Evolutionary conservation across 176 grass and related monocot genomes (phyloP).

Genomic region (Pontederia crassipes): DNA sequence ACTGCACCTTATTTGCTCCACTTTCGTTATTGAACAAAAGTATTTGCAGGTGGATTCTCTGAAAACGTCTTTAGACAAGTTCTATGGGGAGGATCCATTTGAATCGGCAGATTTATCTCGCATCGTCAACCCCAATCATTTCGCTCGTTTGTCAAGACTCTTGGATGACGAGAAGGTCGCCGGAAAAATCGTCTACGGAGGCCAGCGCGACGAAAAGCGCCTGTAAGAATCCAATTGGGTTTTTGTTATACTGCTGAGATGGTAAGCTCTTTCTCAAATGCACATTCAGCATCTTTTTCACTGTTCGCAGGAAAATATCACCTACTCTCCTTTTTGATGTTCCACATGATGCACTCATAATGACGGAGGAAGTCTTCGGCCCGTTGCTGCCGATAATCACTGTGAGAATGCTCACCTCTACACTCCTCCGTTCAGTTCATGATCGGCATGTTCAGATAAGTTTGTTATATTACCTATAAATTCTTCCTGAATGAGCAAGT

Average conservation of each 20-base stretch:
- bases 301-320: constrained; percentile 46
- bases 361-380: constrained; percentile 64
- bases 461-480: no score
- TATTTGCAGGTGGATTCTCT: constrained; percentile 45
- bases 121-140: constrained; percentile 64
- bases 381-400: constrained; percentile 72
- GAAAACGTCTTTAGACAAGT: constrained; percentile 46
- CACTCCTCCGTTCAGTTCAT: no score
- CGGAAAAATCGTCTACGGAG: constrained; percentile 60
- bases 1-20: not conserved
- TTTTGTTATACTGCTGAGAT: not conserved
- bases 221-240: constrained; percentile 35
- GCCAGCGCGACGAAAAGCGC: constrained; percentile 44
- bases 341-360: constrained; percentile 51
- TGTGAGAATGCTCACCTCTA: constrained; percentile 24
- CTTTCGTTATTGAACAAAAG: constrained; percentile 1
- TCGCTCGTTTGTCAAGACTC: constrained; percentile 31
- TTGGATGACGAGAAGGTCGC: constrained; percentile 53
- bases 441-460: no score
- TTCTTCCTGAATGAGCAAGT: no score
- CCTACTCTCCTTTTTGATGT: constrained; percentile 64
- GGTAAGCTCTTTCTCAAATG: no score
- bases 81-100: constrained; percentile 67
- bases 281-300: not conserved
- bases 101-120: constrained; percentile 61